phyloP scores from a whole-genome alignment of 169 alveolate species.

The Plasmodium knowlesi region DNA sequence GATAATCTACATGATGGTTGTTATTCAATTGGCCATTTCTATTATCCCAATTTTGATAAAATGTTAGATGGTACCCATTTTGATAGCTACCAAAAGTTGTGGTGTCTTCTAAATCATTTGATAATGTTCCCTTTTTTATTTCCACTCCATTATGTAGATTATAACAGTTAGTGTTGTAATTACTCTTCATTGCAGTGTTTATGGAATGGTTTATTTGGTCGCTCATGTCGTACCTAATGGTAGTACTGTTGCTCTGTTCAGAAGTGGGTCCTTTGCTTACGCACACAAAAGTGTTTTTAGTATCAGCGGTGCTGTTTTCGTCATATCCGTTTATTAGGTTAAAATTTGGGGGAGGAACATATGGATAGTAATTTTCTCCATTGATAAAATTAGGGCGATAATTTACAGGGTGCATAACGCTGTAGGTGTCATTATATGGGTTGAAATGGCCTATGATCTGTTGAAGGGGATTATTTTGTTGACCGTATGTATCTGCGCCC shows the following conservation, averaged over 20 bases:
- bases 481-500: neutral
- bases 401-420: neutral
- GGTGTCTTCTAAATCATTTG: constrained; percentile 11
- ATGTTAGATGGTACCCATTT: neutral
- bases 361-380: neutral
- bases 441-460: constrained; percentile 7
- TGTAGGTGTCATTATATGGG: constrained; percentile 1
- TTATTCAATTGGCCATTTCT: neutral
- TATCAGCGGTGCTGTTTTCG: neutral
- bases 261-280: neutral
- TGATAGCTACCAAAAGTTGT: neutral
- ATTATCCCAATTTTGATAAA: neutral
- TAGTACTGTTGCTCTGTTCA: neutral
- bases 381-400: neutral
- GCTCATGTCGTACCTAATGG: neutral
- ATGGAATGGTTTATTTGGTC: neutral
- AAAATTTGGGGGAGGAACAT: neutral
- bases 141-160: neutral
- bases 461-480: neutral
- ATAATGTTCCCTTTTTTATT: neutral
- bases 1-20: neutral
- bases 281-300: neutral
- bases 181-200: neutral
- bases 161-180: neutral
- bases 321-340: neutral